Evolutionary conservation across 345 rosid species (phyloP).

Genomic region (Cardamine chenopodiifolia): DNA sequence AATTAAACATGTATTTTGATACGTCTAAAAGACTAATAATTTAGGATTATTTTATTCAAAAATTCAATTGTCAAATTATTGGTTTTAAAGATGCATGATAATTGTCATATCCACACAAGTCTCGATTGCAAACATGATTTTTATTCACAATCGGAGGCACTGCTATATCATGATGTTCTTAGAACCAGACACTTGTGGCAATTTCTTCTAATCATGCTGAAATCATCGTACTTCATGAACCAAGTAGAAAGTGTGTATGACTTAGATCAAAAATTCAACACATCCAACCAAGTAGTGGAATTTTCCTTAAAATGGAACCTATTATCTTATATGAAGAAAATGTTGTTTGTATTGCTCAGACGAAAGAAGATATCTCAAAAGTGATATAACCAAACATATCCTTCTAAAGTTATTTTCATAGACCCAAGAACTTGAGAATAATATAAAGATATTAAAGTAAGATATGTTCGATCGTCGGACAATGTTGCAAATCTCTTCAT

Average conservation of each 20-base stretch:
- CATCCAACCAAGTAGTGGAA: not conserved
- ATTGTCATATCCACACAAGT: no score
- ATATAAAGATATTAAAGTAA: no score
- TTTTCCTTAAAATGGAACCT: not conserved
- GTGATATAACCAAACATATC: not conserved
- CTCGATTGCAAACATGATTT: no score
- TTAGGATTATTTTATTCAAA: not conserved
- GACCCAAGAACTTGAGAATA: not conserved
- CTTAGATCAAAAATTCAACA: not conserved
- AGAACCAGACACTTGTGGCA: no score
- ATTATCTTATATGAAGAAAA: not conserved
- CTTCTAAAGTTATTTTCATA: not conserved
- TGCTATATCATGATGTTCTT: no score
- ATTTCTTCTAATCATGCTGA: not conserved
- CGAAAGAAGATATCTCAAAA: not conserved
- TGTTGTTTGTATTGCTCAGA: not conserved
- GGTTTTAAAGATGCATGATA: no score
- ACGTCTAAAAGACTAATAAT: not conserved
- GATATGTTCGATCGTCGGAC: no score
- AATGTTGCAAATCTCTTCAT: no score
- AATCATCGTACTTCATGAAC: not conserved
- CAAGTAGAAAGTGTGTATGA: not conserved
- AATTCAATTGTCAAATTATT: no score
- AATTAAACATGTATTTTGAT: not conserved
- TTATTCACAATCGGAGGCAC: no score